Conservation (phyloP, 345 rosid genomes). For the Corchorus capsularis region DNA sequence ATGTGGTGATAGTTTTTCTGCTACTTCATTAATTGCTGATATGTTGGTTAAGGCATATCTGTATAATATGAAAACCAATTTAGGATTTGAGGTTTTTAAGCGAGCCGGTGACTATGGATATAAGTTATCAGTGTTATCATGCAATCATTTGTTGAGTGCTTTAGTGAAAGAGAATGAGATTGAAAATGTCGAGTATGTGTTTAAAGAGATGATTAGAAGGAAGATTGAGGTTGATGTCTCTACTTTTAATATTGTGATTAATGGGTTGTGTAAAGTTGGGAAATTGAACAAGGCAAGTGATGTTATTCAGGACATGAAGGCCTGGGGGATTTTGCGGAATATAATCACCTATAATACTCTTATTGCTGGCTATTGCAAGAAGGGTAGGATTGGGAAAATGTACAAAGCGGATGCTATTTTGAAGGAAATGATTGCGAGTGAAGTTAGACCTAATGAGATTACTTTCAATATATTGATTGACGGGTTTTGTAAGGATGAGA, state of each 20-base stretch:
- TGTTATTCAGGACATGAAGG: conserved; percentile 70
- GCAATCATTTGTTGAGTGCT: conserved; percentile 74
- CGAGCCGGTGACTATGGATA: conserved; percentile 74
- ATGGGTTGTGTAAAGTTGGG: conserved; percentile 70
- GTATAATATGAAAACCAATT: conserved; percentile 42
- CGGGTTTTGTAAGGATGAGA: conserved; percentile 81
- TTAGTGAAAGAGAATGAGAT: conserved; percentile 50
- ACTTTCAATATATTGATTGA: conserved; percentile 79
- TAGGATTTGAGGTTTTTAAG: conserved; percentile 70
- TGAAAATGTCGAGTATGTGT: conserved; percentile 58
- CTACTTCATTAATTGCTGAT: conserved; percentile 58
- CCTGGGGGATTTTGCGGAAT: conserved; percentile 48
- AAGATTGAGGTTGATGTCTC: conserved; percentile 45
- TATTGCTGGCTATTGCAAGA: conserved; percentile 72
- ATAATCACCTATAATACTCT: conserved; percentile 69
- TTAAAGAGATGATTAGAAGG: conserved; percentile 67
- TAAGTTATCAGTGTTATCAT: conserved; percentile 63
- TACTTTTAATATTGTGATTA: conserved; percentile 61
- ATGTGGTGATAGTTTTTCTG: conserved; percentile 49
- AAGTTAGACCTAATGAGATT: conserved; percentile 48
- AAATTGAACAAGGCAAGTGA: conserved; percentile 70
- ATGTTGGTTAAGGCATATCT: conserved; percentile 67
- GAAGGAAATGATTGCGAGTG: conserved; percentile 64
- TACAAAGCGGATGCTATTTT: conserved; percentile 69
- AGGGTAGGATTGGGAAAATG: conserved; percentile 66